Evolutionary conservation across 2,329 filamentous ascomycete species (phyloP).

Genomic region (Amylocarpus encephaloides): DNA sequence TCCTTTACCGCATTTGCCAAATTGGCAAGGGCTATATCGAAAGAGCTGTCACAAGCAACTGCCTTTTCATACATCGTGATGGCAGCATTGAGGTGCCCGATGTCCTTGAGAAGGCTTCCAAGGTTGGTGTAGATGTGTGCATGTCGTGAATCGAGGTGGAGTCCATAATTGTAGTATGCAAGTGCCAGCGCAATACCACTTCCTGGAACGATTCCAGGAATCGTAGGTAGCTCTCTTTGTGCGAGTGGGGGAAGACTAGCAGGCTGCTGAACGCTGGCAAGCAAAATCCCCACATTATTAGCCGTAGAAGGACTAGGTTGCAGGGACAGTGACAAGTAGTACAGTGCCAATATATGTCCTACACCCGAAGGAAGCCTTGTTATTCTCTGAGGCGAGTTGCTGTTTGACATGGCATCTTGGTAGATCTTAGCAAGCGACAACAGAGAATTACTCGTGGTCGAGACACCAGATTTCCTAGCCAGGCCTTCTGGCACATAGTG

Average conservation of each 20-base stretch:
- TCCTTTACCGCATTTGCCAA: constrained; percentile 97
- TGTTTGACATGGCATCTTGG: constrained; percentile 84
- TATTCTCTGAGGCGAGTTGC: constrained; percentile 37
- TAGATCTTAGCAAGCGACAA: constrained; percentile 96
- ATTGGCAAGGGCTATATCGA: constrained; percentile 95
- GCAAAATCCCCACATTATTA: constrained; percentile 93
- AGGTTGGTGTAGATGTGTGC: constrained; percentile 96
- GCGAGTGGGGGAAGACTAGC: constrained; percentile 34
- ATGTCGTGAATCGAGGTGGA: constrained; percentile 79
- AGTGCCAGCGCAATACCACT: constrained; percentile 84
- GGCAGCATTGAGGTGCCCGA: constrained; percentile 83
- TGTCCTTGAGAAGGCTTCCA: constrained; percentile 90
- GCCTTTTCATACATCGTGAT: constrained; percentile 97
- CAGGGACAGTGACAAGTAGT: constrained; percentile 89
- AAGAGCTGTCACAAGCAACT: constrained; percentile 84
- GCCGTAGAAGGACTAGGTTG: constrained; percentile 96
- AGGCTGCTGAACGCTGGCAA: constrained; percentile 85
- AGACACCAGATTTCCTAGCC: constrained; percentile 72
- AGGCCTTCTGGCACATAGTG: constrained; percentile 63
- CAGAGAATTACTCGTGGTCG: constrained; percentile 91
- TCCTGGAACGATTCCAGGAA: constrained; percentile 76
- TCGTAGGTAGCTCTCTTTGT: constrained; percentile 38
- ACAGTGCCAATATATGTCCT: constrained; percentile 86
- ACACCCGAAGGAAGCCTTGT: constrained; percentile 66
- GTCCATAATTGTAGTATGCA: constrained; percentile 91